phyloP scores from a whole-genome alignment of 495 filamentous ascomycete species.

The Xylaria telfairii region DNA sequence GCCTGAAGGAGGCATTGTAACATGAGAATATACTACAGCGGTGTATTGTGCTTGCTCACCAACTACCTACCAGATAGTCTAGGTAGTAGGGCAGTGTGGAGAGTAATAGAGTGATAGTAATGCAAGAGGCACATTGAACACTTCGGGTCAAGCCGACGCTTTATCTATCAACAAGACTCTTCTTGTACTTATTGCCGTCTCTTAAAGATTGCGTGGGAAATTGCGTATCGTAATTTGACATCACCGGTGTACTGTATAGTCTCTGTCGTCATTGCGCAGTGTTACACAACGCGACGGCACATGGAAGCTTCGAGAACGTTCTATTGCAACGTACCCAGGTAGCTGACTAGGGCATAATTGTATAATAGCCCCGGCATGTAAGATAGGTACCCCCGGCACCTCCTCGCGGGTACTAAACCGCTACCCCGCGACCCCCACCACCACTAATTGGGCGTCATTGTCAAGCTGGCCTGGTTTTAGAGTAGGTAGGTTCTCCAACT shows the following conservation, averaged over 20 bases:
- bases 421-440: conserved; percentile 27
- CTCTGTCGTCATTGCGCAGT: conserved; percentile 10
- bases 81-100: conserved; percentile 3
- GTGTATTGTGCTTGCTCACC: neutral
- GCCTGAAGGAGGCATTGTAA: neutral
- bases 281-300: neutral
- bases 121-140: neutral
- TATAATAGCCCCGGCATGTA: neutral
- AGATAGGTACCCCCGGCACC: neutral
- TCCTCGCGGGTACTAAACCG: neutral
- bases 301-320: conserved; percentile 28
- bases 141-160: neutral
- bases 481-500: conserved; percentile 19
- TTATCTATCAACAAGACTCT: neutral
- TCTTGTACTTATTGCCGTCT: neutral
- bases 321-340: conserved; percentile 9
- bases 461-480: neutral
- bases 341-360: neutral
- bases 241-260: neutral
- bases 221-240: too few relatives aligned
- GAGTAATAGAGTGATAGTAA: neutral
- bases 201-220: neutral
- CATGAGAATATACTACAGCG: conserved; percentile 11
- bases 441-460: conserved; percentile 23
- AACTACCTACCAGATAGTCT: neutral